A percentile compares a stretch with the other conserved stretches of the same genome.
phyloP scores from a whole-genome alignment of 2,329 filamentous ascomycete species.

The Arthroderma sp. region DNA sequence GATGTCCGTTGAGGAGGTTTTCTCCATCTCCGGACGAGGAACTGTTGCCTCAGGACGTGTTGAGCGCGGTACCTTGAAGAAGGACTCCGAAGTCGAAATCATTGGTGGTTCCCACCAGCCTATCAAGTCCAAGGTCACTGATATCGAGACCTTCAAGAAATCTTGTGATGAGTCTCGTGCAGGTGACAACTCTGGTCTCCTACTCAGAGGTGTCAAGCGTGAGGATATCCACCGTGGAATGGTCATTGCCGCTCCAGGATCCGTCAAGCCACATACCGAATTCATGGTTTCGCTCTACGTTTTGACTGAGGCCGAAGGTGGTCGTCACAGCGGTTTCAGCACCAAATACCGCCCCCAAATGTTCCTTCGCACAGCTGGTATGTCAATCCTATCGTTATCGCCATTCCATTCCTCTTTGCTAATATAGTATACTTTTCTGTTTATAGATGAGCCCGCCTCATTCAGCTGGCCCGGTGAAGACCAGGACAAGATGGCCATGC shows the following conservation, averaged over 20 bases:
- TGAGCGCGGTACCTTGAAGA: conserved; percentile 88
- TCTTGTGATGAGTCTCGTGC: conserved; percentile 92
- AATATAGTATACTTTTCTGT: neutral
- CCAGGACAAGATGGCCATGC: conserved; percentile 76
- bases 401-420: conserved; percentile 3
- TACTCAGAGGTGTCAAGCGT: conserved; percentile 89
- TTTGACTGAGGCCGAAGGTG: conserved; percentile 93
- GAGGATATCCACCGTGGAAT: conserved; percentile 92
- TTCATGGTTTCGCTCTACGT: conserved; percentile 96
- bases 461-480: conserved; percentile 81
- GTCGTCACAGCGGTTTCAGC: conserved; percentile 88
- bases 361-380: conserved; percentile 84
- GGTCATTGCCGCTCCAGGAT: conserved; percentile 76
- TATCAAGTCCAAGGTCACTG: conserved; percentile 98
- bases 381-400: conserved; percentile 29
- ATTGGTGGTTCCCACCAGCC: conserved; percentile 68
- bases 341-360: conserved; percentile 96
- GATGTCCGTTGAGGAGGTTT: conserved; percentile 93
- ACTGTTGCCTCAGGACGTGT: conserved; percentile 96
- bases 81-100: conserved; percentile 86
- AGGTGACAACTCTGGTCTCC: conserved; percentile 94
- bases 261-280: conserved; percentile 73
- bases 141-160: conserved; percentile 99
- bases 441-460: conserved; percentile 50
- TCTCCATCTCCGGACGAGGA: conserved; percentile 83